These are phyloP conservation scores for Arthrobotrys conoides DNA, from an alignment of 2,329 filamentous ascomycete species.

Conservation along the genomic window DNA sequence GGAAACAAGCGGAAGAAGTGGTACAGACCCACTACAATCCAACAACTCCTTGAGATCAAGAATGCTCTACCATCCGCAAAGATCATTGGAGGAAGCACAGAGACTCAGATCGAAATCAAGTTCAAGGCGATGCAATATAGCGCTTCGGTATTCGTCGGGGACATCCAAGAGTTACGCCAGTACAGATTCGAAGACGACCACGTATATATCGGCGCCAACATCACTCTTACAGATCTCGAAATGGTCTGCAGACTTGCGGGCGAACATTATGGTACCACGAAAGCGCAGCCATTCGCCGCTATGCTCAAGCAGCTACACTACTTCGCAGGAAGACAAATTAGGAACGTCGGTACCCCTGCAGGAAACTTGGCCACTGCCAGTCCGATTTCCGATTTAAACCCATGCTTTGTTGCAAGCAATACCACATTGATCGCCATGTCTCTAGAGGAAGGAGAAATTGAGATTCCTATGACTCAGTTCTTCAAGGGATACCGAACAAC, in stretches of 20 bases:
- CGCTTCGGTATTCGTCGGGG: slow-evolving; percentile 90
- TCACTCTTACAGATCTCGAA: slow-evolving; percentile 92
- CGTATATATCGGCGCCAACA: slow-evolving; percentile 93
- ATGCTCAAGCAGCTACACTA: slow-evolving; percentile 95
- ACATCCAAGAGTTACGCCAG: slow-evolving; percentile 88
- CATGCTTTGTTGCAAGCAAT: slow-evolving; percentile 89
- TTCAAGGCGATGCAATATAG: slow-evolving; percentile 95
- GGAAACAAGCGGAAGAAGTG: slow-evolving; percentile 95
- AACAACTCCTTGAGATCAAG: slow-evolving; percentile 94
- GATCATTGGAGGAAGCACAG: slow-evolving; percentile 94
- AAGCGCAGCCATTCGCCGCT: slow-evolving; percentile 85
- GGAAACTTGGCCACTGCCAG: slow-evolving; percentile 95
- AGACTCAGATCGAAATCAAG: slow-evolving; percentile 98
- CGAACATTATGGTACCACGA: slow-evolving; percentile 79
- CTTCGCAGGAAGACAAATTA: slow-evolving; percentile 94
- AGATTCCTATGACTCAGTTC: slow-evolving; percentile 92
- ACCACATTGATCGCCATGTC: slow-evolving; percentile 86
- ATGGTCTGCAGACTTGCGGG: slow-evolving; percentile 84
- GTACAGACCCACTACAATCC: slow-evolving; percentile 88
- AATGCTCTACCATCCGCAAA: slow-evolving; percentile 86
- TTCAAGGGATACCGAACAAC: slow-evolving; percentile 93
- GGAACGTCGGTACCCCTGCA: slow-evolving; percentile 96
- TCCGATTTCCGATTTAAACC: slow-evolving; percentile 96
- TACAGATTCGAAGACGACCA: slow-evolving; percentile 84
- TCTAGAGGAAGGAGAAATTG: slow-evolving; percentile 75